phyloP scores from a whole-genome alignment of 257 asterid species.

The Solanum sejunctum region DNA sequence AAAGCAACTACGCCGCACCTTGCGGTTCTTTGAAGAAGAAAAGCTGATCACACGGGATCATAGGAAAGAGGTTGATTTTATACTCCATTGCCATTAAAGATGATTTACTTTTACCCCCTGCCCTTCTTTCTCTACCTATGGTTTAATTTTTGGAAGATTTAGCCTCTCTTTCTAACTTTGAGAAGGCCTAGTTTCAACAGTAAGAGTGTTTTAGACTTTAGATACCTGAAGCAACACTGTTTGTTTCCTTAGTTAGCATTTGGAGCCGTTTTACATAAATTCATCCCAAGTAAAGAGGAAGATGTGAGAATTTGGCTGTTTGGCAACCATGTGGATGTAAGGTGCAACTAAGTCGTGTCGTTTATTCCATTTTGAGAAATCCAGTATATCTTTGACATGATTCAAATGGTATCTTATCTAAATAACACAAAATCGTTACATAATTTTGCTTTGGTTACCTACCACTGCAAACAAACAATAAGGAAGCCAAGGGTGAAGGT shows the following conservation, averaged over 20 bases:
- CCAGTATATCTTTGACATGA: neutral
- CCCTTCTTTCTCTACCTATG: neutral
- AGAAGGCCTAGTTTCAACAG: neutral
- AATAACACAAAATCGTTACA: neutral
- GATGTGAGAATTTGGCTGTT: neutral
- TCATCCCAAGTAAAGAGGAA: neutral
- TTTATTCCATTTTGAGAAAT: neutral
- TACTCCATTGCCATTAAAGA: conserved; percentile 11
- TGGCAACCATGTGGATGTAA: neutral
- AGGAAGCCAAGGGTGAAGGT: neutral
- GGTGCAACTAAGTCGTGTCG: neutral
- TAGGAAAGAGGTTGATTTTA: conserved; percentile 69
- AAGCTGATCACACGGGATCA: conserved; percentile 88
- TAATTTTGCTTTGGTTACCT: neutral
- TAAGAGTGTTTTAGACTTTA: neutral
- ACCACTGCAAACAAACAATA: neutral
- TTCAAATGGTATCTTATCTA: neutral
- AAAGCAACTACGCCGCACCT: conserved; percentile 87
- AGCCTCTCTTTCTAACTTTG: neutral
- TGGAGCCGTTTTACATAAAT: neutral
- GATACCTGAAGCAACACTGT: neutral
- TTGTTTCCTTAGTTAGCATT: neutral
- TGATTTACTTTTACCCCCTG: neutral
- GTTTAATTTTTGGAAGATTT: neutral
- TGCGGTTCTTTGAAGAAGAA: conserved; percentile 93